Percentiles rank a stretch among this genome's conserved stretches.
These are phyloP conservation scores for Aspergillus puulaauensis DNA, from an alignment of 2,329 filamentous ascomycete species.

Conservation along the genomic window DNA sequence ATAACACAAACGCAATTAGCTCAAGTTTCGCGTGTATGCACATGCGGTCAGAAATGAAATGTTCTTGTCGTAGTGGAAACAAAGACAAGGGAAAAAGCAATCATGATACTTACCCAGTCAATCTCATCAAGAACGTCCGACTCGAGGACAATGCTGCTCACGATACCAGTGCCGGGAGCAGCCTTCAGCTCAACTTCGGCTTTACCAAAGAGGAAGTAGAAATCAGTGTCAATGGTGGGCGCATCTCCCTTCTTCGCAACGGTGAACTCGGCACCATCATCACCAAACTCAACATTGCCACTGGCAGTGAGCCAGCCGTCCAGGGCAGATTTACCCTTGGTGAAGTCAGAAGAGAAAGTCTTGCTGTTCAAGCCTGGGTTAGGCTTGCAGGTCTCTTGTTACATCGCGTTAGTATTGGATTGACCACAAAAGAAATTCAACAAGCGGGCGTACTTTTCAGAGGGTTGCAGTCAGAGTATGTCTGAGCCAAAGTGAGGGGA, in stretches of 20 bases:
- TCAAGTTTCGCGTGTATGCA: conserved; percentile 51
- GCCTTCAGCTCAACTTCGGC: conserved; percentile 83
- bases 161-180: conserved; percentile 83
- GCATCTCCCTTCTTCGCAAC: conserved; percentile 75
- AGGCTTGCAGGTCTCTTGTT: conserved; percentile 58
- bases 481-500: conserved; percentile 60
- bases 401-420: conserved; percentile 6
- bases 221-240: conserved; percentile 81
- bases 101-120: conserved; percentile 83
- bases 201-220: conserved; percentile 98
- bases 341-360: conserved; percentile 37
- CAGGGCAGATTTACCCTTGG: conserved; percentile 54
- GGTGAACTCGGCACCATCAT: conserved; percentile 77
- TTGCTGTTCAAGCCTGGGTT: conserved; percentile 65
- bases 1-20: conserved; percentile 29
- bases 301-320: conserved; percentile 66
- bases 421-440: not conserved
- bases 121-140: conserved; percentile 96
- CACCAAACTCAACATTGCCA: conserved; percentile 63
- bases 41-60: conserved; percentile 1
- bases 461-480: conserved; percentile 75
- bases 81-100: not conserved
- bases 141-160: conserved; percentile 86
- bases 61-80: conserved; percentile 29
- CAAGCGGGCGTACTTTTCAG: conserved; percentile 24